Evolutionary conservation across 1,284 basidiomycete species (phyloP).

Genomic region (Rhodotorula glutinis): DNA sequence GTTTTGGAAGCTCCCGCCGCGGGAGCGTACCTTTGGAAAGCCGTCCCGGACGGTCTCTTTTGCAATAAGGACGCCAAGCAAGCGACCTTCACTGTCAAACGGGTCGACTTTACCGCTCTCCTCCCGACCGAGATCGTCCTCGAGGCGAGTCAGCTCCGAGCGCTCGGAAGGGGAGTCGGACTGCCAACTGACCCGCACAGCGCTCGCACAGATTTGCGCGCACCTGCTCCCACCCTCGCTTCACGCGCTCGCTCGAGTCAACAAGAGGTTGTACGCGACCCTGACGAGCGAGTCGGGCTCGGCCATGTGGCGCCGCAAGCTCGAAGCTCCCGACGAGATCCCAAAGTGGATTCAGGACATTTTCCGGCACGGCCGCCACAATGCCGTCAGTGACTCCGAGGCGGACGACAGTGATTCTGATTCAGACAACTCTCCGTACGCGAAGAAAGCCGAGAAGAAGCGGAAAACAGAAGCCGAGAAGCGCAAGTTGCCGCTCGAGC

Average conservation of each 20-base stretch:
- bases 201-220: background rate
- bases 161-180: no score
- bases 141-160: background rate
- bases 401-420: background rate
- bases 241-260: background rate
- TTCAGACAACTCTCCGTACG: background rate
- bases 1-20: background rate
- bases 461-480: no score
- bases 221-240: background rate
- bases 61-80: background rate
- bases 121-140: background rate
- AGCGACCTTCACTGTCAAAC: background rate
- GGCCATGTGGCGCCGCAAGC: conserved; percentile 3
- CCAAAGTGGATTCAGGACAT: background rate
- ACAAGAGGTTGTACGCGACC: background rate
- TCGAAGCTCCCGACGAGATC: background rate
- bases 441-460: background rate
- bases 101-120: background rate
- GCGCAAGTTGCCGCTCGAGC: background rate
- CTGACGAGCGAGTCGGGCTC: background rate
- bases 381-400: no score
- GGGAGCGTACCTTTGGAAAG: background rate
- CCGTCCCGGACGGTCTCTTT: background rate
- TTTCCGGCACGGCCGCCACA: background rate
- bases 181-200: no score